phyloP scores from a whole-genome alignment of 495 filamentous ascomycete species.

The Trichoderma erinaceum region DNA sequence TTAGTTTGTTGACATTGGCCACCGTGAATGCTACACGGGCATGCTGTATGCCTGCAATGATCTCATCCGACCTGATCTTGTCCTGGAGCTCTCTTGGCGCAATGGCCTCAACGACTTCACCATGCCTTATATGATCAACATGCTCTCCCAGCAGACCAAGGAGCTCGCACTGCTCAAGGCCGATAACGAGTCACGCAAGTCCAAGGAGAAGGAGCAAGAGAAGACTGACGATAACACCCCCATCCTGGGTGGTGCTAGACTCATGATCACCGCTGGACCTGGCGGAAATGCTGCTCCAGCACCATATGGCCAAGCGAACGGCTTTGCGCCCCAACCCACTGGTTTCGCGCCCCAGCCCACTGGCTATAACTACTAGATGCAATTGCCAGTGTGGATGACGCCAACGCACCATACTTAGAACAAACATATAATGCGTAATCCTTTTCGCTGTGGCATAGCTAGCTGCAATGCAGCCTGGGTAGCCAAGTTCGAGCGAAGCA shows the following conservation, averaged over 20 bases:
- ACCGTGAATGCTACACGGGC: constrained; percentile 96
- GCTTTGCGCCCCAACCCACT: constrained; percentile 73
- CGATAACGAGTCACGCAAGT: constrained; percentile 96
- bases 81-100: constrained; percentile 97
- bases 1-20: constrained; percentile 98
- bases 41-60: constrained; percentile 99
- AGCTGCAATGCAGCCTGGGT: neutral
- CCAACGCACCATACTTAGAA: neutral
- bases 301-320: constrained; percentile 68
- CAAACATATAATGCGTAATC: constrained; percentile 5
- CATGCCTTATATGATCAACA: constrained; percentile 99
- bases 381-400: neutral
- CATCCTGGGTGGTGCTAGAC: constrained; percentile 82
- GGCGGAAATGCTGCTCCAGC: constrained; percentile 51
- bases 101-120: constrained; percentile 92
- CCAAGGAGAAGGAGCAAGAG: constrained; percentile 75
- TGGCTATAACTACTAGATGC: constrained; percentile 13
- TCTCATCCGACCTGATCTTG: constrained; percentile 81
- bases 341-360: constrained; percentile 39
- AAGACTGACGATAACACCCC: constrained; percentile 88
- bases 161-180: constrained; percentile 81
- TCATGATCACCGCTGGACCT: constrained; percentile 97
- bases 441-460: neutral
- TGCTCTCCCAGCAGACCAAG: constrained; percentile 81
- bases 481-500: neutral